phyloP scores from a whole-genome alignment of 306 rosid genomes.

The Acmispon strigosus region DNA sequence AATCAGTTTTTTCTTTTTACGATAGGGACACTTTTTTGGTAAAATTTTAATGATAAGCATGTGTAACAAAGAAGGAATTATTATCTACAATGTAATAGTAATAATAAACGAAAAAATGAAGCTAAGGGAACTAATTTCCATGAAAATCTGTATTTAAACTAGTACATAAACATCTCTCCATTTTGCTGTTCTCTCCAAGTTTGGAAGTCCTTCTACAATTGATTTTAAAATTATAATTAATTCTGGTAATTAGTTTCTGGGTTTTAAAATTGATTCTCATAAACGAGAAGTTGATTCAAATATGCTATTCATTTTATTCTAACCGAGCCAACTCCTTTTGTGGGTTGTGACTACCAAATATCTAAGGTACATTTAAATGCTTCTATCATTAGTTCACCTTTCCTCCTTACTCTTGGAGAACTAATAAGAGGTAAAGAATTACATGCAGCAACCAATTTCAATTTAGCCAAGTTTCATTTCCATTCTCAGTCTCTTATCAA shows the following conservation, averaged over 20 bases:
- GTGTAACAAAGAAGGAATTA: neutral
- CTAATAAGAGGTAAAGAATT: neutral
- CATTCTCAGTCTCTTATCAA: constrained; percentile 8
- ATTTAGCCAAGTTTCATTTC: neutral
- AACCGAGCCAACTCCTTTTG: too few species aligned
- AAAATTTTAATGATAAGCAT: neutral
- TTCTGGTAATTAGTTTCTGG: too few species aligned
- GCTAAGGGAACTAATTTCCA: too few species aligned
- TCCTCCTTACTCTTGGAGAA: neutral
- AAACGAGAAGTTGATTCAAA: too few species aligned
- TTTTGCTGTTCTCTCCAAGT: neutral
- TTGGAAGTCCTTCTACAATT: too few species aligned
- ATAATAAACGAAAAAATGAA: too few species aligned
- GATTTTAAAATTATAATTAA: too few species aligned
- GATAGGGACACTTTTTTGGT: neutral
- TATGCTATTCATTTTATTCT: neutral
- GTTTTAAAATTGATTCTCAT: too few species aligned
- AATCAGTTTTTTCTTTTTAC: neutral
- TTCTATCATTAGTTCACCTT: neutral
- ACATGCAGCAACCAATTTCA: neutral
- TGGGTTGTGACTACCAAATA: too few species aligned
- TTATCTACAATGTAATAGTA: neutral
- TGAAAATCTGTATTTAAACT: too few species aligned
- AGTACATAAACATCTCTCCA: neutral
- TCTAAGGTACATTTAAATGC: neutral